Conservation (phyloP, 331 rosid species). For the Malus hybrid region DNA sequence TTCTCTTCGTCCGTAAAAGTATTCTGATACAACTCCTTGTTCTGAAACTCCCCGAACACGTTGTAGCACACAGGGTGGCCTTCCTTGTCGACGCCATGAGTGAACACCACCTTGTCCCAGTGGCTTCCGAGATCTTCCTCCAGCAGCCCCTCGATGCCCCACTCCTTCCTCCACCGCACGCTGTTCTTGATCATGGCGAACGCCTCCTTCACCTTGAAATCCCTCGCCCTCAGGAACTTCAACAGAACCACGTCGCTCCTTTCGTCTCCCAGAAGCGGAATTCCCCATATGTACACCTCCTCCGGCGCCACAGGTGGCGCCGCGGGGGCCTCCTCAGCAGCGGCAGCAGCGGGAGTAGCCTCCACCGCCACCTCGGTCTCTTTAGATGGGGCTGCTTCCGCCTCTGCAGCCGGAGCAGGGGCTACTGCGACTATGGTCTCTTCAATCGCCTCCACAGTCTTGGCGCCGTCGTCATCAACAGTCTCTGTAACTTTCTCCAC, state of each 20-base stretch:
- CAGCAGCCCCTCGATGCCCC: conserved; percentile 54
- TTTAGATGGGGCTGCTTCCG: background rate
- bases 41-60: conserved; percentile 66
- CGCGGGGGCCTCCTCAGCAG: background rate
- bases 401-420: conserved; percentile 20
- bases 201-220: conserved; percentile 77
- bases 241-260: conserved; percentile 73
- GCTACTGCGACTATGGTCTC: conserved; percentile 37
- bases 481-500: conserved; percentile 23
- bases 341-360: conserved; percentile 9
- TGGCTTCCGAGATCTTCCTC: conserved; percentile 58
- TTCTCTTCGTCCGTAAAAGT: conserved; percentile 66
- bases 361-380: background rate
- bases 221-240: conserved; percentile 76
- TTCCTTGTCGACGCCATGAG: conserved; percentile 53
- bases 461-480: conserved; percentile 56
- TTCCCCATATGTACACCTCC: conserved; percentile 79
- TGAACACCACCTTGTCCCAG: conserved; percentile 77
- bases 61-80: conserved; percentile 78
- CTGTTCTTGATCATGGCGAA: conserved; percentile 65
- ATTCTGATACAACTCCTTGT: conserved; percentile 57
- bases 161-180: conserved; percentile 73
- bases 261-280: conserved; percentile 63
- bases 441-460: conserved; percentile 59
- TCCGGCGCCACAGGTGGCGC: conserved; percentile 26